Evolutionary conservation across 768 basidiomycete genomes (phyloP).

Genomic region (Calvatia gigantea): DNA sequence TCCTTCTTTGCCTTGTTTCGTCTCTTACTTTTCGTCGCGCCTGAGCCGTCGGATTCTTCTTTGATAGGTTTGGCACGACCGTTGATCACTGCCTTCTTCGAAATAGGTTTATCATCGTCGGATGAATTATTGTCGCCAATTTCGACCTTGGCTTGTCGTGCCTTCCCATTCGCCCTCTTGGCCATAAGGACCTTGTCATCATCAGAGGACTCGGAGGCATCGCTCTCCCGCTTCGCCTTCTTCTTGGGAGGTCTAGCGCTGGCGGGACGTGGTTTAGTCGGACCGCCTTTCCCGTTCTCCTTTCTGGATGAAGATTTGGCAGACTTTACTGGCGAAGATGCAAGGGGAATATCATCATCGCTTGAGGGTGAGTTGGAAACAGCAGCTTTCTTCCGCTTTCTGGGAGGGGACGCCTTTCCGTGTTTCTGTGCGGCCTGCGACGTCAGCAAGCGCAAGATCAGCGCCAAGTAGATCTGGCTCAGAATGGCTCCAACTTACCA

Average conservation of each 20-base stretch:
- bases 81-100: conserved; percentile 45
- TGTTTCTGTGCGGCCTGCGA: conserved; percentile 52
- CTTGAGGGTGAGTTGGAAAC: conserved; percentile 60
- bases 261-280: conserved; percentile 35
- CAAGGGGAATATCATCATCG: conserved; percentile 70
- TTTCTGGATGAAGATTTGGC: conserved; percentile 11
- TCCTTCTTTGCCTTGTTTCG: conserved; percentile 40
- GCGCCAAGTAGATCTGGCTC: not conserved
- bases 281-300: conserved; percentile 38
- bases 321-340: conserved; percentile 65
- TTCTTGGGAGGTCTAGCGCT: conserved; percentile 57
- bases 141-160: conserved; percentile 48
- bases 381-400: conserved; percentile 61
- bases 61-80: conserved; percentile 47
- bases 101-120: conserved; percentile 31
- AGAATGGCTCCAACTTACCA: conserved; percentile 44
- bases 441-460: conserved; percentile 21
- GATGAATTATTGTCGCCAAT: conserved; percentile 40
- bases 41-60: conserved; percentile 43
- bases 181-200: conserved; percentile 34
- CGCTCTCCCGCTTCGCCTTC: conserved; percentile 53
- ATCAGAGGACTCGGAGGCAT: conserved; percentile 26
- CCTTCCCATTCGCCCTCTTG: conserved; percentile 34
- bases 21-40: conserved; percentile 44
- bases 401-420: conserved; percentile 37